Evolutionary conservation across 495 filamentous ascomycete genomes (phyloP), one percentile per base, ranked within the genome.

Genomic region (Aspergillus ostianus): DNA sequence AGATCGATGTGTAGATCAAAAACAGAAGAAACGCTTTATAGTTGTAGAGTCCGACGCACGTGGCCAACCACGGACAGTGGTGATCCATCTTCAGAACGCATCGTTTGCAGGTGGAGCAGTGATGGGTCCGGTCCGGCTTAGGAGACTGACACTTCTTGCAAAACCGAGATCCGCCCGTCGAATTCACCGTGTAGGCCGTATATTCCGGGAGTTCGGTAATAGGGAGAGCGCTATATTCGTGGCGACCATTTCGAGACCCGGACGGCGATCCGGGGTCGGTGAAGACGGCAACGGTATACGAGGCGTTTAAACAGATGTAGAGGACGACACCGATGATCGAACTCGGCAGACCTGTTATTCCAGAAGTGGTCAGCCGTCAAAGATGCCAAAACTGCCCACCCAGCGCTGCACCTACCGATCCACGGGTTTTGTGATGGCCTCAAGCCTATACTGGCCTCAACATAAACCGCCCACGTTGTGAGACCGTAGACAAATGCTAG

Each of bases 81-180:
- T 98, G 94, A 72, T 98, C 94, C 94, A 98, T 98, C 76, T 98
- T 98, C 68, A 98, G 79, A 12, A 98, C 93, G 71, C 94, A 98
- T 61, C 88, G 86, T 57, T 87, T 85, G 73, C 94, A 98, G 15
- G 91, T 90, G 13, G 89, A 93, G 80, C 94, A 98, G 79, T 98
- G 94, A 70, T 98, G 94, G 36, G 95, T 85, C 29, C 94, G 93
- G 74, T 98, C 95, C 47, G 94, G 94, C 76, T 98, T 98, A 53
- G 86, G 84, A 30, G 85, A 86, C 74, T 93, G 87, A 74, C 94
- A 98, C 76, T 98, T 98, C 78, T 98, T 98, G 80, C 94, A 98
- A 77, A 88, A 98, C 36, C 94, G 87, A 30, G 86, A 73, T 62
- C 87, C 87, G 56, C 94, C 94, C 36, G 87, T 90, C 49, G 91